Conservation (phyloP, 495 filamentous ascomycete species). For the Penicillium turbatum region DNA sequence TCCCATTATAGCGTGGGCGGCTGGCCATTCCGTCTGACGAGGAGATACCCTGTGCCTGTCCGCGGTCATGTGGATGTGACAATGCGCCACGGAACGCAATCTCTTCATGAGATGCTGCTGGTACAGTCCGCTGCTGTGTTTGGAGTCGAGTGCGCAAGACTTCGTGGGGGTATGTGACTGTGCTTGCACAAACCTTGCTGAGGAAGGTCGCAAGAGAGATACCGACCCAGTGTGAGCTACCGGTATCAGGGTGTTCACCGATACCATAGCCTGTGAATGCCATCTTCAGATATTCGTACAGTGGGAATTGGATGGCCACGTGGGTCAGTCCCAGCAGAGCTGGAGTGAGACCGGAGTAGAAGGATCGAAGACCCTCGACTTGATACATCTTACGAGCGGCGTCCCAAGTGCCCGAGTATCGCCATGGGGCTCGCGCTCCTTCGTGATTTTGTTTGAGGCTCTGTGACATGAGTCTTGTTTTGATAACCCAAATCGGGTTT, state of each 20-base stretch:
- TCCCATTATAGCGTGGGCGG: slow-evolving; percentile 70
- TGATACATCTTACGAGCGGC: slow-evolving; percentile 93
- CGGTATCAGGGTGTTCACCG: slow-evolving; percentile 60
- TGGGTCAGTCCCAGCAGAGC: slow-evolving; percentile 90
- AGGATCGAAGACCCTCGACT: slow-evolving; percentile 79
- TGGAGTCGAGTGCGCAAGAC: slow-evolving; percentile 87
- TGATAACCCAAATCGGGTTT: slow-evolving; percentile 99
- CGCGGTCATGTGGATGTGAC: slow-evolving; percentile 40
- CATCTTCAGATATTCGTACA: slow-evolving; percentile 90
- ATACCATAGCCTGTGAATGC: slow-evolving; percentile 84
- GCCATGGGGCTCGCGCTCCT: slow-evolving; percentile 70
- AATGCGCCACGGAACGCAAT: slow-evolving; percentile 63
- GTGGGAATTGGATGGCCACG: slow-evolving; percentile 95
- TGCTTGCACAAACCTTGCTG: slow-evolving; percentile 91
- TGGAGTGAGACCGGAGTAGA: slow-evolving; percentile 93
- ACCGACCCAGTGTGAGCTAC: slow-evolving; percentile 62
- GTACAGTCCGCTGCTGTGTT: slow-evolving; percentile 65
- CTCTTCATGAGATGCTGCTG: slow-evolving; percentile 44
- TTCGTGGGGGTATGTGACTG: slow-evolving; percentile 95
- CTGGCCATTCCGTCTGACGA: slow-evolving; percentile 56
- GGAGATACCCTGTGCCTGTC: slow-evolving; percentile 42
- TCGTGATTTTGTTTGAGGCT: slow-evolving; percentile 47
- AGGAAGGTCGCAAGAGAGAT: slow-evolving; percentile 86
- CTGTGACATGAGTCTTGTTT: slow-evolving; percentile 96
- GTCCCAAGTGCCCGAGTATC: slow-evolving; percentile 82